Percentiles rank a stretch among this genome's conserved stretches.
These are phyloP conservation scores for Ambrosiella xylebori DNA, from an alignment of 2,329 filamentous ascomycete species.

Conservation along the genomic window DNA sequence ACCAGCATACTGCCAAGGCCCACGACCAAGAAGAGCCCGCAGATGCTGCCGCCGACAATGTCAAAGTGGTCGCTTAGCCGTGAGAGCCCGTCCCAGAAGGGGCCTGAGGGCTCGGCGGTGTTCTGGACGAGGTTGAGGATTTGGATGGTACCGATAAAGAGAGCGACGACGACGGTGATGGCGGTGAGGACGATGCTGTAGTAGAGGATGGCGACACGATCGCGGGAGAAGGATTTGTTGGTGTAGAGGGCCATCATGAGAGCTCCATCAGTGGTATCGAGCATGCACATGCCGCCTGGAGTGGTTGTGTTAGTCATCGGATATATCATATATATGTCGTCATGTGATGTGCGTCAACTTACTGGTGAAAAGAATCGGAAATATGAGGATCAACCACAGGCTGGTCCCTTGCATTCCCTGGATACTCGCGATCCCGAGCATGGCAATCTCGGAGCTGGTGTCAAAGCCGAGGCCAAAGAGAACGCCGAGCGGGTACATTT, in stretches of 20 bases:
- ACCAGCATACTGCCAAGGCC: conserved; percentile 55
- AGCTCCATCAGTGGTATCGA: conserved; percentile 84
- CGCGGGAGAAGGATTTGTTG: conserved; percentile 56
- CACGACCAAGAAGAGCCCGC: conserved; percentile 64
- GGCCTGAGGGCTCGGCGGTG: conserved; percentile 51
- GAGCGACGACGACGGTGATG: conserved; percentile 67
- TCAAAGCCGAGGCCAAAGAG: conserved; percentile 89
- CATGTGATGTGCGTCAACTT: conserved; percentile 15
- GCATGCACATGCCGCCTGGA: conserved; percentile 75
- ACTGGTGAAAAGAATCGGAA: conserved; percentile 78
- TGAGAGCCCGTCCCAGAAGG: conserved; percentile 82
- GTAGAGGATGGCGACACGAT: conserved; percentile 79
- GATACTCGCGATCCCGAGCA: conserved; percentile 77
- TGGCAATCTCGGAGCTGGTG: conserved; percentile 82
- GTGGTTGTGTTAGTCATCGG: background rate
- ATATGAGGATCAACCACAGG: conserved; percentile 87
- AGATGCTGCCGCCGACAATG: conserved; percentile 72
- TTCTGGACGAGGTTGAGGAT: conserved; percentile 63
- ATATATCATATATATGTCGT: background rate
- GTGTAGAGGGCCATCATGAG: conserved; percentile 93
- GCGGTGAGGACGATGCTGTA: conserved; percentile 78
- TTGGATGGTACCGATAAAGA: conserved; percentile 75
- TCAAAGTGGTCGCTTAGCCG: conserved; percentile 66
- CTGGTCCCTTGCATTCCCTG: conserved; percentile 73
- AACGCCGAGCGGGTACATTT: conserved; percentile 84